Conservation (phyloP, 2,329 filamentous ascomycete genomes). For the Cordyceps pruinosa region DNA sequence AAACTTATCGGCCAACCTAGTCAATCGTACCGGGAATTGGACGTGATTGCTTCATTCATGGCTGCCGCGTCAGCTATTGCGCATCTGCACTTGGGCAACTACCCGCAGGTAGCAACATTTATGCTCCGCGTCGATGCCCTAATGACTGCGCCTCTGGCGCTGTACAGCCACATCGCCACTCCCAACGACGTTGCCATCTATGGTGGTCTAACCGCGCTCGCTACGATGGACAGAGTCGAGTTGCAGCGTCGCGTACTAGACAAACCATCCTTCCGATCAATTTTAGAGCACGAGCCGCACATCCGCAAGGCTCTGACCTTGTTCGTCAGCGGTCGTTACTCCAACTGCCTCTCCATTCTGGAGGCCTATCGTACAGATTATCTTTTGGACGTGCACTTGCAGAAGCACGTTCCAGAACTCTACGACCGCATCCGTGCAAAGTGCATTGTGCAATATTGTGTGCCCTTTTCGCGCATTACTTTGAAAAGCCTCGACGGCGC, state of each 20-base stretch:
- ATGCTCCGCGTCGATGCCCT: constrained; percentile 65
- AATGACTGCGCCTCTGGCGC: constrained; percentile 39
- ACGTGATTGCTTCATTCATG: constrained; percentile 42
- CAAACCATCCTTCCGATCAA: constrained; percentile 72
- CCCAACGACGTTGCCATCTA: constrained; percentile 89
- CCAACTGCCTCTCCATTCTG: constrained; percentile 73
- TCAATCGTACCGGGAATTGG: constrained; percentile 39
- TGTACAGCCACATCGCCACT: constrained; percentile 66
- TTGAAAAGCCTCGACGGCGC: constrained; percentile 69
- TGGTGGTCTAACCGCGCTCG: constrained; percentile 81
- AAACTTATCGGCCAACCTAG: constrained; percentile 57
- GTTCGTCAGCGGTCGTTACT: constrained; percentile 88
- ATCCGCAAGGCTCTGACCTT: constrained; percentile 83
- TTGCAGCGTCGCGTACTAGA: constrained; percentile 73
- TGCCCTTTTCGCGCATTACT: constrained; percentile 83
- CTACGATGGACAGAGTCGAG: constrained; percentile 75
- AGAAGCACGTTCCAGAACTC: constrained; percentile 62
- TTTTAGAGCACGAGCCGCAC: constrained; percentile 88
- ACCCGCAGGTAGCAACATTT: constrained; percentile 57
- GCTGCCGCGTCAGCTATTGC: constrained; percentile 47
- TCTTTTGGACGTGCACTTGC: constrained; percentile 81
- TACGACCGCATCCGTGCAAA: constrained; percentile 76
- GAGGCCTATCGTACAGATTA: constrained; percentile 80
- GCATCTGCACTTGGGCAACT: constrained; percentile 39
- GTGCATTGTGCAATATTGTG: constrained; percentile 87